Base-by-base conservation (phyloP, 2,329 filamentous ascomycete species). In the Colletotrichum gloeosporioides region DNA sequence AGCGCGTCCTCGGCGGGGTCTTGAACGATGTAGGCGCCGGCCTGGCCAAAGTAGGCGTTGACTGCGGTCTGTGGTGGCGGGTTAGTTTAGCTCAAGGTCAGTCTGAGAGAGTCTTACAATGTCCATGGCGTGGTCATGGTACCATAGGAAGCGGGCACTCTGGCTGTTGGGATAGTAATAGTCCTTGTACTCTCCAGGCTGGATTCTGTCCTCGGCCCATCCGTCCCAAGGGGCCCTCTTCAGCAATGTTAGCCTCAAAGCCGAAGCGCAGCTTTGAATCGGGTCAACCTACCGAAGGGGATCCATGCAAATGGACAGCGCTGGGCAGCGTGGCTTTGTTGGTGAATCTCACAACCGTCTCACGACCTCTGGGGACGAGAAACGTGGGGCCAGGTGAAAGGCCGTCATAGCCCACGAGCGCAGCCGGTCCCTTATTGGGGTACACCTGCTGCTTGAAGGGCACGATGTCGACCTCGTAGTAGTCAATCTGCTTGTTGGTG, bases 131-230 rank as follows among this genome's bases (percentile, higher is more conserved):
- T 86, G 84, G 76, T 88, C 89, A 78, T 92, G 90, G 78, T 92
- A 92, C 91, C 91, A 92, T 34, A 92, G 84, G 0, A 89, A 86
- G 49, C 90, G 86, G 2, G 86, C 89, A 53, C 84, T 85, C 79
- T 92, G 88, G 16, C 81, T 83, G 80, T 92, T 92, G 12, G 90
- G 90, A 78, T 91, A 93, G 80, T 92, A 92, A 80, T 92, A 92
- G 77, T 92, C 91, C 80, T 92, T 92, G 82, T 88, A 91, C 78
- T 92, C 83, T 1, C 89, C 89, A 0, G 87, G 86, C 1, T 82
- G 64, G 1, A 88, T 88, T n/a, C 86, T 83, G 76, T 92, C 90
- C 62, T 87, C 86, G 3, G 90, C 90, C 89, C 89, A 91, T 0
- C 89, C 89, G 76, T 90, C 64, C 64, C 64, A 67, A 25, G 64